These are phyloP conservation scores for Pyrenophora seminiperda DNA, from an alignment of 2,329 filamentous ascomycete genomes.

Conservation along the genomic window DNA sequence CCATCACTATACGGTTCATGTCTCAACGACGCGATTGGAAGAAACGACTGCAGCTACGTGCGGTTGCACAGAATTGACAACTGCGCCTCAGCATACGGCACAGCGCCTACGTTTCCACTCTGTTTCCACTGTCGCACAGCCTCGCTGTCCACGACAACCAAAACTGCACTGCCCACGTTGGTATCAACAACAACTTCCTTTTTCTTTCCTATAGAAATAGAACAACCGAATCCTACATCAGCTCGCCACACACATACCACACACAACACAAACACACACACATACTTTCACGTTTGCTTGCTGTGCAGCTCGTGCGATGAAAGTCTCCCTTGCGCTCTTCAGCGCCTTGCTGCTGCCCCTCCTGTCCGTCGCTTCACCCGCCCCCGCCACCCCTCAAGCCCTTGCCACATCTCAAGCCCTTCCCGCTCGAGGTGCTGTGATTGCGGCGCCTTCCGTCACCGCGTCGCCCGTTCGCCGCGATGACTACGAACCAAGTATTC, in stretches of 20 bases:
- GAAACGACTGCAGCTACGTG: background rate
- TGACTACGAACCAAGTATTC: constrained; percentile 14
- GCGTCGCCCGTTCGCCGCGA: constrained; percentile 17
- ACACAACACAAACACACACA: constrained; percentile 1
- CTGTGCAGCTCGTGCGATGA: constrained; percentile 17
- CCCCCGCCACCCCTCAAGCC: background rate
- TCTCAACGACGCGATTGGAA: background rate
- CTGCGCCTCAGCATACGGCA: constrained; percentile 2
- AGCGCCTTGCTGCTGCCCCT: constrained; percentile 18
- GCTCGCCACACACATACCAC: constrained; percentile 2
- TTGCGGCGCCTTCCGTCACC: constrained; percentile 5
- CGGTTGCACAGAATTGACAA: background rate
- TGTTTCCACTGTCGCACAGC: constrained; percentile 14
- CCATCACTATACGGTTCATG: constrained; percentile 2
- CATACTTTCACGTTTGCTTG: constrained; percentile 6
- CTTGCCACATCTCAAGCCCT: constrained; percentile 9
- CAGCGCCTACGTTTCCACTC: constrained; percentile 9
- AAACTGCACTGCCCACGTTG: background rate
- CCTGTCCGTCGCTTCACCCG: constrained; percentile 16
- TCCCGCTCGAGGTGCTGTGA: constrained; percentile 9
- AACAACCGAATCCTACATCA: constrained; percentile 1
- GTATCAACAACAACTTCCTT: constrained; percentile 12
- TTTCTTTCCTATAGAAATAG: constrained; percentile 10
- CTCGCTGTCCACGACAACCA: constrained; percentile 17
- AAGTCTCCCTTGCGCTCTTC: constrained; percentile 15